Evolutionary conservation across 352 stramenopile species (phyloP), one percentile per base, ranked within the genome.

Genomic region (Plasmopara viticola): DNA sequence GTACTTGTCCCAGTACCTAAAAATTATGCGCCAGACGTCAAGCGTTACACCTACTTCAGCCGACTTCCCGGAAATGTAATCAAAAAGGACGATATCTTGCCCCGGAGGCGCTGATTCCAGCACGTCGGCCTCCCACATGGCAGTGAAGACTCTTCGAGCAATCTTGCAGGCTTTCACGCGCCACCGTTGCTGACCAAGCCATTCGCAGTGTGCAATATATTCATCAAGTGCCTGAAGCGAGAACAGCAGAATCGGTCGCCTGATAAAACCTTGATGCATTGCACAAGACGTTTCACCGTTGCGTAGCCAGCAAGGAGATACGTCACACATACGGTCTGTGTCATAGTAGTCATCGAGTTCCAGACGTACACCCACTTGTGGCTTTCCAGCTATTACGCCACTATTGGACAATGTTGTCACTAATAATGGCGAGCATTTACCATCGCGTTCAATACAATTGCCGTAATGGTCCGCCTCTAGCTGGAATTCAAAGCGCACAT

Each of bases 291-390:
- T 30, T 9, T 67, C 47, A 38, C 75, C 55, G 29, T 44, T 59
- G 17, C 57, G 59, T 8, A 81, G 46, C 76, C 80, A 91, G 48
- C 78, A 90, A 9, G 80, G 78, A 6, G 72, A 62, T 14, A 73
- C 15, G 44, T 91, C 83, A 38, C 74, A 84, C 59, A 86, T 75
- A 4, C 72, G 66, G 46, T 90, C 78, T 0, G 48, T 45, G 44
- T 89, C 76, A 34, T 70, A 89, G 48, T 93, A 93, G 58, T 91
- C 83, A 1, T 57, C 41, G 4, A 90, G 61, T 46, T 86, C 70
- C n/a, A 58, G n/a, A 28, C 44, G 47, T 15, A 46, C 37, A 38
- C 20, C 45, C 10, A 42, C 15, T 20, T 10, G 48, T 12, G 52
- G 18, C 18, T 66, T 65, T 9, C 55, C 49, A 13, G 47, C 38